A percentile compares a stretch with the other conserved stretches of the same genome.
Conservation (phyloP, 306 rosid genomes). For the Trichosanthes cucumerina region DNA sequence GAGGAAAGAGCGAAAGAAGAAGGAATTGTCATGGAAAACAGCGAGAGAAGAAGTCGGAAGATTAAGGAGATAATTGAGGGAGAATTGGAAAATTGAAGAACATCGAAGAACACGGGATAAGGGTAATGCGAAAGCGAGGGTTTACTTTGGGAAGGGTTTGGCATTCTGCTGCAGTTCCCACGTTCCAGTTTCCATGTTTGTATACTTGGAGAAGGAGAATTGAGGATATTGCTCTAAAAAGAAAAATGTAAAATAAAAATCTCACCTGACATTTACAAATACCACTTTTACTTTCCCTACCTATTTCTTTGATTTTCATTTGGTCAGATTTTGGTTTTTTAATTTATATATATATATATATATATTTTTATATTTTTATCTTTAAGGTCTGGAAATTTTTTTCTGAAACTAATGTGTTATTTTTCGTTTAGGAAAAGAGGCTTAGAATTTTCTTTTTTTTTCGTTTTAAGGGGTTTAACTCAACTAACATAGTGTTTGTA, state of each 20-base stretch:
- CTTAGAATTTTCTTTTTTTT: too few relatives aligned
- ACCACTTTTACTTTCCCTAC: too few relatives aligned
- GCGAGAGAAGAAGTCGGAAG: background rate
- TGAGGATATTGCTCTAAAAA: background rate
- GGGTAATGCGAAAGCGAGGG: background rate
- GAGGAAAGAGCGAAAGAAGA: constrained; percentile 33
- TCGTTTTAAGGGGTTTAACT: too few relatives aligned
- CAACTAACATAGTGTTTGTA: too few relatives aligned
- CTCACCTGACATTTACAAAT: too few relatives aligned
- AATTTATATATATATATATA: too few relatives aligned
- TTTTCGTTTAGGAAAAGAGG: too few relatives aligned
- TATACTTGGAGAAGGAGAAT: background rate
- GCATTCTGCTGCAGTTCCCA: background rate
- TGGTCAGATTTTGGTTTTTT: too few relatives aligned
- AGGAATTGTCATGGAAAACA: constrained; percentile 31
- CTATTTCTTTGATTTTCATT: too few relatives aligned
- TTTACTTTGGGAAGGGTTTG: background rate
- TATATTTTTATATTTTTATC: too few relatives aligned
- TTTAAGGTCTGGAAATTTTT: too few relatives aligned
- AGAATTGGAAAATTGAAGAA: background rate
- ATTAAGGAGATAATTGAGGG: background rate
- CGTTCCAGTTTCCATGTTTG: background rate
- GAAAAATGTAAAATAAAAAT: background rate
- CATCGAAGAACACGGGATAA: background rate
- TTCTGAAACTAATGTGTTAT: too few relatives aligned